Evolutionary conservation across 228 moss, liverwort and hornwort genomes (phyloP).

Genomic region (Sphagnum fallax): DNA sequence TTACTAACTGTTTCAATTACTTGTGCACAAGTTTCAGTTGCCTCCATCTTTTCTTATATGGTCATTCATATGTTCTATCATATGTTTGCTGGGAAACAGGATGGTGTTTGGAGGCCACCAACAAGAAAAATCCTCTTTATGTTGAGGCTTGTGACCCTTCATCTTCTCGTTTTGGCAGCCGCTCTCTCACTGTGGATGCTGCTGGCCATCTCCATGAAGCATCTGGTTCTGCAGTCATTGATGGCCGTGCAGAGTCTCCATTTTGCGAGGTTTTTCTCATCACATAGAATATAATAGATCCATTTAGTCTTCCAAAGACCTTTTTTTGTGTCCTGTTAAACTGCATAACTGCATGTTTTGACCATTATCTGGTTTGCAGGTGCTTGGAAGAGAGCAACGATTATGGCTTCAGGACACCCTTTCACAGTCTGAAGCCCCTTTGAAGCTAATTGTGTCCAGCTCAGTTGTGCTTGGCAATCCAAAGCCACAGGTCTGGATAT

Average conservation of each 20-base stretch:
- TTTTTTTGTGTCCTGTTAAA: too few relatives aligned
- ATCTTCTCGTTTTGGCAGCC: slow-evolving; percentile 30
- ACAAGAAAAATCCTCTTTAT: slow-evolving; percentile 19
- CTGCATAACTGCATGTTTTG: too few relatives aligned
- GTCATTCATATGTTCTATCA: too few relatives aligned
- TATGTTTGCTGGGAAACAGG: slow-evolving; percentile 7
- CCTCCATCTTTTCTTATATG: background rate
- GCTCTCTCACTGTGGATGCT: slow-evolving; percentile 24
- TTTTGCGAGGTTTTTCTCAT: slow-evolving; percentile 32
- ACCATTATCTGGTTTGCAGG: slow-evolving; percentile 8
- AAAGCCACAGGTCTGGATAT: slow-evolving; percentile 17
- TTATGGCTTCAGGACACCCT: slow-evolving; percentile 34
- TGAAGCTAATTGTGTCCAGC: slow-evolving; percentile 38
- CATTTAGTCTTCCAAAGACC: too few relatives aligned
- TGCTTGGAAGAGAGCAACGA: slow-evolving; percentile 41
- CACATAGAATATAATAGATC: too few relatives aligned
- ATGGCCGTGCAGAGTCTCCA: slow-evolving; percentile 32
- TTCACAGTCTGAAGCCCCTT: slow-evolving; percentile 16
- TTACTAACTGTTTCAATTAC: background rate
- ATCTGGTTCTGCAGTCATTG: slow-evolving; percentile 26
- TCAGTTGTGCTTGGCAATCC: slow-evolving; percentile 39
- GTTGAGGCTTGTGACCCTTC: slow-evolving; percentile 37
- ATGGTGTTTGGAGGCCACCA: slow-evolving; percentile 33
- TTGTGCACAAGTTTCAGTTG: background rate
- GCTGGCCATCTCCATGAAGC: slow-evolving; percentile 28